These are phyloP conservation scores for Globisporangium polare DNA, from an alignment of 352 stramenopile species.

Conservation along the genomic window DNA sequence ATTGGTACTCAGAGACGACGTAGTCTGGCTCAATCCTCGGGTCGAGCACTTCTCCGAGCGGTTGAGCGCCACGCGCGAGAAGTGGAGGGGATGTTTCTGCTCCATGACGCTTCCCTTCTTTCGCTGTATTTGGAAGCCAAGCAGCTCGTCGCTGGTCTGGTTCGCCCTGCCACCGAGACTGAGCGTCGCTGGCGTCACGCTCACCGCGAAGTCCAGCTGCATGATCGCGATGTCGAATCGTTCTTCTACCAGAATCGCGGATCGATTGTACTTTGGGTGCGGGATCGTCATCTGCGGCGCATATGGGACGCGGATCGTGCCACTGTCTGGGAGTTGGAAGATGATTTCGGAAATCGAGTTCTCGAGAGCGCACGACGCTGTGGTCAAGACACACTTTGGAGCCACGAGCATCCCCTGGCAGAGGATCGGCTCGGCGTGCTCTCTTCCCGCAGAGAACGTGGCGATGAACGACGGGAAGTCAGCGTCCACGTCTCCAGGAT, in stretches of 20 bases:
- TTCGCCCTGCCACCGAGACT: slow-evolving; percentile 5
- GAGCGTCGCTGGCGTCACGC: slow-evolving; percentile 3
- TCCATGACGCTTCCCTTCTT: no score
- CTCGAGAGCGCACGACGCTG: slow-evolving; percentile 20
- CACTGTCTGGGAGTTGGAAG: slow-evolving; percentile 4
- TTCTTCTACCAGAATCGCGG: background rate
- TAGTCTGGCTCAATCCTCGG: no score
- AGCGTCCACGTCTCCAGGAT: background rate
- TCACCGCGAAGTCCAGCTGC: background rate
- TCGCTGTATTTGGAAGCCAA: no score
- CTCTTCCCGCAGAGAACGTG: background rate
- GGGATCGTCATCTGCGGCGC: slow-evolving; percentile 2
- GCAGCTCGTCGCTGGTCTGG: background rate
- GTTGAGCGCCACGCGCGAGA: slow-evolving; percentile 9
- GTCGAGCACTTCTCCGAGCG: slow-evolving; percentile 3
- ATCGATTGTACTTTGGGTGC: slow-evolving; percentile 9
- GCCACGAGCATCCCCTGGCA: slow-evolving; percentile 33
- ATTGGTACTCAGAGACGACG: no score
- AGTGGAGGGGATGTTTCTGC: no score
- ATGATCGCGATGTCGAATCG: slow-evolving; percentile 10
- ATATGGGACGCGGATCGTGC: slow-evolving; percentile 1
- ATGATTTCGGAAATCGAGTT: background rate
- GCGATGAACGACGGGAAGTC: slow-evolving; percentile 10
- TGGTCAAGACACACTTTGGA: slow-evolving; percentile 29
- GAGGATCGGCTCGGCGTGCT: background rate